Evolutionary conservation across 495 filamentous ascomycete species (phyloP), one percentile per base, ranked within the genome.

Genomic region (Neurospora intermedia): DNA sequence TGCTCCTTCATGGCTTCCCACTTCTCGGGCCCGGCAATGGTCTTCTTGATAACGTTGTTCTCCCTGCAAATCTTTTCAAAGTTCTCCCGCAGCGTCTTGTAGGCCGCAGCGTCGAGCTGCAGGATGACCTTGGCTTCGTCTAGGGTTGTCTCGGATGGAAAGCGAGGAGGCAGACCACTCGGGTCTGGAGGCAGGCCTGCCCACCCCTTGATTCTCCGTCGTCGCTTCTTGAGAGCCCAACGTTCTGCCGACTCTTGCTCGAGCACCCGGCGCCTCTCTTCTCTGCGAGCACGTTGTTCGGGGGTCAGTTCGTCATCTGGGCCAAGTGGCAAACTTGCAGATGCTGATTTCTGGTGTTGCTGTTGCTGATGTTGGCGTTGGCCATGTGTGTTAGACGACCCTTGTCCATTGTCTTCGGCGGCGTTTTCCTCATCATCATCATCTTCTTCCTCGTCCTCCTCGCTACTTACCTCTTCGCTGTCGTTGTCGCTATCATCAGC

Each of bases 141-240:
- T 72, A 96, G 87, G 1, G 93, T 94, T 11, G 90, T 93, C 77
- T 95, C 93, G 7, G 91, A 94, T 0, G 91, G 91, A 78, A 91
- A 94, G 66, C 93, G 88, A 46, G 92, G 92, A 18, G 91, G 91
- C 23, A 66, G 54, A 20, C 87, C 88, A 6, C 90, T 89, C 27
- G 90, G 90, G 81, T 94, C 92, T 59, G 92, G 86, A 16, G 91
- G 91, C 40, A 94, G 77, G 8, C 91, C 91, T 45, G 89, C 91
- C 87, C 88, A 93, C 11, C 87, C 88, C 73, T 88, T 86, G 70
- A 89, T 94, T 39, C 91, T 88, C 23, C 92, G 88, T 16, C 92
- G 87, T 46, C 93, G 90, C 77, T 93, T 94, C 69, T 90, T 83
- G 7, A 87, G 84, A 13, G 84, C 83, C 86, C 89, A 90, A 54